Percentiles rank a stretch among this genome's conserved stretches.
Conservation (phyloP, 1,284 basidiomycete genomes). For the Cutaneotrichosporon sp. region DNA sequence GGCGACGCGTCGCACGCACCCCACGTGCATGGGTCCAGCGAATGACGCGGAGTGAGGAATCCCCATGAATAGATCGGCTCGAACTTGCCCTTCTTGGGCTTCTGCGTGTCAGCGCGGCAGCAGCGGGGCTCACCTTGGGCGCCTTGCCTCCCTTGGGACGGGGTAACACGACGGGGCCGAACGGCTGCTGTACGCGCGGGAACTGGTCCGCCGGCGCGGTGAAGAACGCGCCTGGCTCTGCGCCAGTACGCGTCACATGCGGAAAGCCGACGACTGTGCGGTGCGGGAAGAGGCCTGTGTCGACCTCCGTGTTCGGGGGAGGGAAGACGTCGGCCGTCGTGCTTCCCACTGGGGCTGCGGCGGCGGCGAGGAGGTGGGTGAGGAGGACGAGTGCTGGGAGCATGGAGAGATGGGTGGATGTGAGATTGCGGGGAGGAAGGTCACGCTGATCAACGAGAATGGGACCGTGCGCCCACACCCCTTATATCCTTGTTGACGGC, state of each 20-base stretch:
- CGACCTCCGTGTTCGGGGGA: slow-evolving; percentile 33
- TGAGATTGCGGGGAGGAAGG: neutral
- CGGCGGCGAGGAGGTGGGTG: neutral
- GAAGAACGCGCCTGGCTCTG: slow-evolving; percentile 58
- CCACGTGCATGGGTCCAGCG: slow-evolving; percentile 66
- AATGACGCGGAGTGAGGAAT: slow-evolving; percentile 81
- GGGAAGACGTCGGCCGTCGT: slow-evolving; percentile 40
- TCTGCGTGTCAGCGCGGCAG: neutral
- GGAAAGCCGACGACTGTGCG: slow-evolving; percentile 58
- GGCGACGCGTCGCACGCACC: slow-evolving; percentile 69
- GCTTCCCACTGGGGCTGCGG: slow-evolving; percentile 23
- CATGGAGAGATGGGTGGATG: neutral
- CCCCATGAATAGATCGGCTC: slow-evolving; percentile 77
- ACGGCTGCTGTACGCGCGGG: slow-evolving; percentile 52
- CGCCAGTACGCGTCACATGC: slow-evolving; percentile 59
- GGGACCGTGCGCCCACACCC: too few relatives aligned
- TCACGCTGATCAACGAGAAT: neutral
- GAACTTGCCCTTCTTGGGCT: slow-evolving; percentile 41
- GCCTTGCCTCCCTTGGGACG: slow-evolving; percentile 38
- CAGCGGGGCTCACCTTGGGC: neutral
- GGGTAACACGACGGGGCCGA: slow-evolving; percentile 53
- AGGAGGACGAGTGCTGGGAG: neutral
- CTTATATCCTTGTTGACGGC: neutral
- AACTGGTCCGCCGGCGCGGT: slow-evolving; percentile 57
- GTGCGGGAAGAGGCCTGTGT: slow-evolving; percentile 54